Conservation (phyloP, 129 eudicot genomes). For the Smallanthus sonchifolius region DNA sequence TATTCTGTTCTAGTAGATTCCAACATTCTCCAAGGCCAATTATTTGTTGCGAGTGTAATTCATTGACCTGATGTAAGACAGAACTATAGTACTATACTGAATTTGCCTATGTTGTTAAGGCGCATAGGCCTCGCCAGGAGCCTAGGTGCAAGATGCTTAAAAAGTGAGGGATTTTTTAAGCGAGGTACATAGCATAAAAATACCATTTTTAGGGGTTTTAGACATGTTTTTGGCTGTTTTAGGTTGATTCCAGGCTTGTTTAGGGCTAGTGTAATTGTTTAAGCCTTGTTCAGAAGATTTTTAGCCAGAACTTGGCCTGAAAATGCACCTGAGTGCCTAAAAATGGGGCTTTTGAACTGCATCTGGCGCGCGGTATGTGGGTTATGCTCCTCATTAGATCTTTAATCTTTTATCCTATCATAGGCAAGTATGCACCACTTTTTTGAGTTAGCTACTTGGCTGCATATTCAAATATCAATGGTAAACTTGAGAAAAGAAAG, state of each 20-base stretch:
- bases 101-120: not conserved
- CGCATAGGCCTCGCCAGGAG: not conserved
- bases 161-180: not conserved
- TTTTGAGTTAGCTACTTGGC: not conserved
- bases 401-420: not conserved
- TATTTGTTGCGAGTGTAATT: not conserved
- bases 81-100: not conserved
- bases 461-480: not conserved
- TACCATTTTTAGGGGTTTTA: not conserved
- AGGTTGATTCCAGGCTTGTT: no score
- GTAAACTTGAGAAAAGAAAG: not conserved
- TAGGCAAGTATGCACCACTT: constrained; percentile 4
- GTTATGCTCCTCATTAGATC: not conserved
- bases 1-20: not conserved
- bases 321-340: no score
- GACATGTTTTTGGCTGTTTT: no score
- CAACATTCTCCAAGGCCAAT: not conserved
- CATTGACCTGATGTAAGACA: not conserved
- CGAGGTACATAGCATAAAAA: not conserved
- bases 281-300: no score
- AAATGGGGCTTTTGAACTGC: no score
- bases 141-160: not conserved
- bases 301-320: no score
- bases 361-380: no score
- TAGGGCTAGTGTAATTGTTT: no score